Conservation (phyloP, 345 rosid species). For the Geranium brycei region DNA sequence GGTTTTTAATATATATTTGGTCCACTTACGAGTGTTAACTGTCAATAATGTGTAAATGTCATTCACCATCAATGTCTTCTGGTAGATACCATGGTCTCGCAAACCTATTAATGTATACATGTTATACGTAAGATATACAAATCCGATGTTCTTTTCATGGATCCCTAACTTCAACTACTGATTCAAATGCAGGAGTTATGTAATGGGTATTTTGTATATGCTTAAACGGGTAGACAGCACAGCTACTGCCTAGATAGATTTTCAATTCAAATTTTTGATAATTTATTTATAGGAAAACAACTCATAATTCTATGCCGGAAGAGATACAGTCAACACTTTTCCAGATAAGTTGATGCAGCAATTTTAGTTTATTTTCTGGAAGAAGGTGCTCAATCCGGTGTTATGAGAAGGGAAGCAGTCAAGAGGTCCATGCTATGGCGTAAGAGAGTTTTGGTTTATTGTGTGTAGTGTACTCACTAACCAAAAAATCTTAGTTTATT, state of each 20-base stretch:
- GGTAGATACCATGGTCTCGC: not conserved
- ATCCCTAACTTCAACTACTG: slow-evolving; percentile 4
- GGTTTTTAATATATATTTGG: too few species aligned
- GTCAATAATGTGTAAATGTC: not conserved
- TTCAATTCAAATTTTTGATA: too few species aligned
- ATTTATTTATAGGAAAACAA: not conserved
- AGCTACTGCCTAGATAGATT: not conserved
- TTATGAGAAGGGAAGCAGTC: not conserved
- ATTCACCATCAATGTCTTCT: not conserved
- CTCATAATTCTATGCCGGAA: not conserved
- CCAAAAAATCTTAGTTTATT: too few species aligned
- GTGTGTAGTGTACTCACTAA: not conserved
- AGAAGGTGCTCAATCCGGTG: not conserved
- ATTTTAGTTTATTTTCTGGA: not conserved
- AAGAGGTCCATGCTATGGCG: not conserved
- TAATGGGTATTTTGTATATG: slow-evolving; percentile 33
- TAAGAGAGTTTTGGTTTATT: not conserved
- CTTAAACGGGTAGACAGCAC: slow-evolving; percentile 43
- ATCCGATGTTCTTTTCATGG: slow-evolving; percentile 5
- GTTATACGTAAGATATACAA: not conserved
- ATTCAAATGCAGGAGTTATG: slow-evolving; percentile 40
- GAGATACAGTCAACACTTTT: not conserved
- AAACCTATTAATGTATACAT: not conserved
- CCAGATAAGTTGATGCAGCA: not conserved
- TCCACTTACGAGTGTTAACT: not conserved